These are phyloP conservation scores for Eutrema heterophyllum DNA, from an alignment of 345 rosid species.

Conservation along the genomic window DNA sequence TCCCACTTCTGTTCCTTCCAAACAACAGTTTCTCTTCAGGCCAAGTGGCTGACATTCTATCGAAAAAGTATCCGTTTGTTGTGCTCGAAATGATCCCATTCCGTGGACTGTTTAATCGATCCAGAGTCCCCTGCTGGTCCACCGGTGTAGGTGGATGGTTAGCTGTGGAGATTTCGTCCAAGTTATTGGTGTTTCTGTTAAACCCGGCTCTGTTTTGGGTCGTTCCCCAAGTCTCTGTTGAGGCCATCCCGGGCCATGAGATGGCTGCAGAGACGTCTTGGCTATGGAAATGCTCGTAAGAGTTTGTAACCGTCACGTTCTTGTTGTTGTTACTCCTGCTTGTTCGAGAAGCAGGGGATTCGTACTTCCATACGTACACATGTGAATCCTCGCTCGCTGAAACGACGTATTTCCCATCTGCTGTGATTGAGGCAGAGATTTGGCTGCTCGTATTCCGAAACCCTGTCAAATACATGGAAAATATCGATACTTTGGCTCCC, in stretches of 20 bases:
- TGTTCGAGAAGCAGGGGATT: slow-evolving; percentile 68
- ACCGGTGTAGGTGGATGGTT: slow-evolving; percentile 86
- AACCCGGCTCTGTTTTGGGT: slow-evolving; percentile 36
- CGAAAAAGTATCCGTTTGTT: slow-evolving; percentile 76
- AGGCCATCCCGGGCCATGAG: slow-evolving; percentile 78
- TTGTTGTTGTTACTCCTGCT: slow-evolving; percentile 62
- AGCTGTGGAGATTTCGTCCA: slow-evolving; percentile 53
- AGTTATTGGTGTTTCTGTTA: slow-evolving; percentile 25
- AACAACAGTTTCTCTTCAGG: slow-evolving; percentile 77
- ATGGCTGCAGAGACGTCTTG: slow-evolving; percentile 84
- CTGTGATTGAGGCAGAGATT: slow-evolving; percentile 77
- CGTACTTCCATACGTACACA: slow-evolving; percentile 90
- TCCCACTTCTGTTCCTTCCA: slow-evolving; percentile 45
- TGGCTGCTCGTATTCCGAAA: slow-evolving; percentile 90
- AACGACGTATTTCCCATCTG: slow-evolving; percentile 75
- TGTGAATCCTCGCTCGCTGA: slow-evolving; percentile 97
- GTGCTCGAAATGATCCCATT: slow-evolving; percentile 80
- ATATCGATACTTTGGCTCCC: neutral
- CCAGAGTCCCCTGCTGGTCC: slow-evolving; percentile 45
- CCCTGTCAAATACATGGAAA: slow-evolving; percentile 42
- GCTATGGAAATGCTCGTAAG: slow-evolving; percentile 84
- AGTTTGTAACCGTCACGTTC: slow-evolving; percentile 56
- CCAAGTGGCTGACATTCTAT: slow-evolving; percentile 89
- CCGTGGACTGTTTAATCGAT: slow-evolving; percentile 45
- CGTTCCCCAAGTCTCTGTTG: slow-evolving; percentile 19